Base-by-base conservation (phyloP, 345 rosid genomes). In the Pistacia atlantica region DNA sequence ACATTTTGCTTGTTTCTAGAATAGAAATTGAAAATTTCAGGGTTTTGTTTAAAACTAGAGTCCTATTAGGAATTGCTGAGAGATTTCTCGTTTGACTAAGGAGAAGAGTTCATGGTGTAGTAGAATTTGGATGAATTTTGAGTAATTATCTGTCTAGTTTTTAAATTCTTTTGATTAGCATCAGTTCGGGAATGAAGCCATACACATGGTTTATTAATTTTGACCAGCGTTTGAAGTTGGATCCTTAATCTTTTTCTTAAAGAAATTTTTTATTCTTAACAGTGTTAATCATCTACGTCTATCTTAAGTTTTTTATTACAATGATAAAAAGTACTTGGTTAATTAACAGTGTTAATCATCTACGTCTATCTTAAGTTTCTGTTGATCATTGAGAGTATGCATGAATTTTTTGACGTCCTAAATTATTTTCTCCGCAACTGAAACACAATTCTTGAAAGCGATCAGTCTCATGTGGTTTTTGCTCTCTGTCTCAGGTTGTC, bases 401-500 rank as follows among this genome's bases (percentile, higher is more conserved):
- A 7, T 68, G 11, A 16, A 54, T 18, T 17, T 55, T 2, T 2
- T 8, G 1, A 17, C 62, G 18, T 69, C 20, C 49, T 0, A 11
- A 16, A 12, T 31, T 48, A 6, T 60, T 3, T 2, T 16, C 1
- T 46, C 42, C 17, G 46, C 1, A 9, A 35, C 8, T 52, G 37
- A 5, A 35, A 35, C 49, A 51, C 18, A 63, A 51, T 61, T 11
- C 48, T 9, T 12, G 5, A 20, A 20, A 20, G 31, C 51, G n/a
- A 45, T 11, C 33, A 11, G 11, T 45, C 3, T 67, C 31, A 4
- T 46, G 48, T 3, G 17, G 12, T 37, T 25, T 5, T 14, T 70
- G 74, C 38, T 62, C 48, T 67, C 59, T 79, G 55, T 62, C 8
- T 72, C 71, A 90, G 97, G 89, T n/a, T 79, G 70, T 64, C 31